A percentile compares a stretch with the other conserved stretches of the same genome.
These are phyloP conservation scores for Candida pseudocylindracea DNA, from an alignment of 1,139 yeast genomes.

Conservation along the genomic window DNA sequence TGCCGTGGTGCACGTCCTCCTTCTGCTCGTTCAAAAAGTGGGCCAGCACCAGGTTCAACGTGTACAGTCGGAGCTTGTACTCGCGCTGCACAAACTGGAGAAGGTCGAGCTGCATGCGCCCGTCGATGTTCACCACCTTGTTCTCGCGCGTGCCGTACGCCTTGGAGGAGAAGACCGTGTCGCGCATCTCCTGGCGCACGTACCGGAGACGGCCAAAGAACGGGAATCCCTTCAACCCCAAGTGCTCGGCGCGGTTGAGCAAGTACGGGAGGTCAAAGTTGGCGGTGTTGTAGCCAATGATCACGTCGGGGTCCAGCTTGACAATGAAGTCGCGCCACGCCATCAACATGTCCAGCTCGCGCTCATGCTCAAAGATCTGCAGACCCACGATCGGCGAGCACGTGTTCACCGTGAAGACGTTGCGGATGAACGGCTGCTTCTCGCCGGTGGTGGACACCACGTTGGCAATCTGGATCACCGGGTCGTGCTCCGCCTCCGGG, in stretches of 20 bases:
- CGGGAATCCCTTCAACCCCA: constrained; percentile 50
- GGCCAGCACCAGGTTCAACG: constrained; percentile 88
- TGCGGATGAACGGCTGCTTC: constrained; percentile 65
- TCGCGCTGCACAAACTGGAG: constrained; percentile 89
- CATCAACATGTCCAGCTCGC: constrained; percentile 64
- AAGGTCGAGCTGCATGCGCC: constrained; percentile 86
- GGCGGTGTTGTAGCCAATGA: constrained; percentile 87
- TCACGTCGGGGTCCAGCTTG: constrained; percentile 82
- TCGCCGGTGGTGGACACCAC: constrained; percentile 77
- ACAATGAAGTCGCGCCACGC: constrained; percentile 74
- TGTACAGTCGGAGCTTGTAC: constrained; percentile 82
- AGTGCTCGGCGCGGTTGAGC: constrained; percentile 64
- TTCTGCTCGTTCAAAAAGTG: constrained; percentile 89
- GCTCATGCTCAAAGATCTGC: constrained; percentile 54
- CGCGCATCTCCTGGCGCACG: constrained; percentile 57
- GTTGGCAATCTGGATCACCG: constrained; percentile 93
- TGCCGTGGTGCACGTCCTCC: constrained; percentile 95
- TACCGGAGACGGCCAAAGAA: constrained; percentile 59
- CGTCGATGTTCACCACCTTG: constrained; percentile 80
- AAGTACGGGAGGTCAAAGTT: constrained; percentile 92
- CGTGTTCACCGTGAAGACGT: constrained; percentile 80
- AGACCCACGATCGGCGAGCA: constrained; percentile 92
- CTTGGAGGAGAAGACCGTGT: constrained; percentile 72
- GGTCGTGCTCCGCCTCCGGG: constrained; percentile 86
- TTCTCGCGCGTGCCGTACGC: constrained; percentile 96